Percentiles rank a stretch among this genome's conserved stretches.
Conservation (phyloP, 192 early-diverging fungal species). For the Mortierella antarctica region DNA sequence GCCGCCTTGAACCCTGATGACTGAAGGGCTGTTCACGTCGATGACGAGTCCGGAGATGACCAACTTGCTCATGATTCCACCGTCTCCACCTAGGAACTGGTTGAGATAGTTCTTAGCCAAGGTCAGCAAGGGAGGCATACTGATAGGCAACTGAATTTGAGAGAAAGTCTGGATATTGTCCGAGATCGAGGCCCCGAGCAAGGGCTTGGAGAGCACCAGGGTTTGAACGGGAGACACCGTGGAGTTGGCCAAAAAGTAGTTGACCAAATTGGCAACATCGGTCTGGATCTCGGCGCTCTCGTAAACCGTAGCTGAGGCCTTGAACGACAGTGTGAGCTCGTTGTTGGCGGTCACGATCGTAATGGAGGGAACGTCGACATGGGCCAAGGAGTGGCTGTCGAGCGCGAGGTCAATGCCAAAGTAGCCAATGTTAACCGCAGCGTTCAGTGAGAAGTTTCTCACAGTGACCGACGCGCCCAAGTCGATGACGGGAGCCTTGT, state of each 20-base stretch:
- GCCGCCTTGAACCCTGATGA: slow-evolving; percentile 39
- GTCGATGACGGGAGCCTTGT: slow-evolving; percentile 48
- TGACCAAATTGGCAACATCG: slow-evolving; percentile 42
- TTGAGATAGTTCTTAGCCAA: slow-evolving; percentile 19
- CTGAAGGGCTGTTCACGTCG: slow-evolving; percentile 49
- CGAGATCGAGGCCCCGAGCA: slow-evolving; percentile 33
- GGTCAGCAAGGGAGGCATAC: slow-evolving; percentile 16
- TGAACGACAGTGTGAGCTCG: slow-evolving; percentile 33
- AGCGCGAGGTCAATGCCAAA: slow-evolving; percentile 51
- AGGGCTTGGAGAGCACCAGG: slow-evolving; percentile 37
- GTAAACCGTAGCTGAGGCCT: slow-evolving; percentile 40
- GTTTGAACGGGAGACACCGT: slow-evolving; percentile 35
- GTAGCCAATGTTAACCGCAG: slow-evolving; percentile 52
- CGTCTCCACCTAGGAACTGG: slow-evolving; percentile 33
- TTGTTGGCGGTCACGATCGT: slow-evolving; percentile 44
- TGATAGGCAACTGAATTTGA: slow-evolving; percentile 27
- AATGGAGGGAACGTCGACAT: slow-evolving; percentile 47
- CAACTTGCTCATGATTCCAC: slow-evolving; percentile 37
- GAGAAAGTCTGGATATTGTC: slow-evolving; percentile 49
- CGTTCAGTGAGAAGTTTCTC: slow-evolving; percentile 43
- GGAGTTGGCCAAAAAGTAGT: slow-evolving; percentile 43
- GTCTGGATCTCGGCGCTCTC: slow-evolving; percentile 38
- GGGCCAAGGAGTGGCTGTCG: slow-evolving; percentile 33
- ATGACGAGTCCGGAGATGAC: slow-evolving; percentile 33
- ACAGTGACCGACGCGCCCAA: slow-evolving; percentile 39